Base-by-base conservation (phyloP, 2,329 filamentous ascomycete genomes). In the Colletotrichum chlorophyti region DNA sequence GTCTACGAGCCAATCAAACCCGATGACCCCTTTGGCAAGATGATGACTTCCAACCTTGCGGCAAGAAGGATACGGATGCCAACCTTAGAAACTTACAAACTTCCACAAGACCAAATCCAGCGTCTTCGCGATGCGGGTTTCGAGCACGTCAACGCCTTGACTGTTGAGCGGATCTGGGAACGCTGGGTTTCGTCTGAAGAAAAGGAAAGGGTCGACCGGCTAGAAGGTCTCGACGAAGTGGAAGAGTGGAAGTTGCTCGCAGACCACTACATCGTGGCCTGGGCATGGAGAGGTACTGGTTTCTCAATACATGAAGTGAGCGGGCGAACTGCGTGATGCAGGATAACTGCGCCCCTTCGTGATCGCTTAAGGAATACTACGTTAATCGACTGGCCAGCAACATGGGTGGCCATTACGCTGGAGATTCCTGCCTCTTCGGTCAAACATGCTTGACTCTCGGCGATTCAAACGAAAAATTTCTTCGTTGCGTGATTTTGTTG, bases 151-250 rank as follows among this genome's bases (percentile, higher is more conserved):
- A 69, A 68, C n/a, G 75, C 75, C 31, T 71, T 74, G 46, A 82
- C 81, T 0, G 74, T 85, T 34, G 74, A 79, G 49, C 66, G 71
- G n/a, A 84, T 97, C 32, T 97, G 91, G 88, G 82, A 89, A 48
- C 75, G 75, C 1, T 98, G 94, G 93, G 79, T 96, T 3, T 68
- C 70, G 0, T 69, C 79, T 1, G 77, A 78, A 2, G 94, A 98
- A 74, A 93, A 91, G 73, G 88, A 91, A 68, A 80, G 93, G 43
- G 86, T 98, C 1, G 89, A 93, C 63, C 74, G 77, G 10, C 72
- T 97, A 23, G 93, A 99, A 72, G 93, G 95, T 67, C 74, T 99
- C 62, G 95, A 99, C 75, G 95, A 99, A 74, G 83, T 97, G 21
- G 95, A 99, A 74, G 95, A 99, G 76, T 96, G 95, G 90, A 82